A percentile compares a stretch with the other conserved stretches of the same genome.
Conservation (phyloP, 2,329 filamentous ascomycete genomes). For the Penicillium sp. region DNA sequence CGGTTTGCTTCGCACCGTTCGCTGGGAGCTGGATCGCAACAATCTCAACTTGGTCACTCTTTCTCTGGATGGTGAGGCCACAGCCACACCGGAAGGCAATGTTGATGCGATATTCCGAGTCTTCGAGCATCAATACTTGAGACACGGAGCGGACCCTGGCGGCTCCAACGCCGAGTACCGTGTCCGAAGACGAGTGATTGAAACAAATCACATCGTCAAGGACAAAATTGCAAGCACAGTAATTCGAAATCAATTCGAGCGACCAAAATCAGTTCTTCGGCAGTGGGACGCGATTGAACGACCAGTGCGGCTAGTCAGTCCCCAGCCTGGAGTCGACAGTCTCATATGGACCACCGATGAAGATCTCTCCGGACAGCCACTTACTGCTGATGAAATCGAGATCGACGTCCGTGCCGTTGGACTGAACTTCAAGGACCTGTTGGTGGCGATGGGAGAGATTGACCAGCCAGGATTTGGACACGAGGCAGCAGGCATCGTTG, state of each 20-base stretch:
- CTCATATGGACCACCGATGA: constrained; percentile 2
- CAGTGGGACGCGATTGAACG: constrained; percentile 1
- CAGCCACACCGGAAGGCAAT: background rate
- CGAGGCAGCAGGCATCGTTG: background rate
- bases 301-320: background rate
- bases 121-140: background rate
- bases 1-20: background rate
- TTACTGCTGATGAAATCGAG: constrained; percentile 28
- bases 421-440: constrained; percentile 25
- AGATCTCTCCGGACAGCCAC: background rate
- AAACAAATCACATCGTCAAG: background rate
- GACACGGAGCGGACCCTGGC: background rate
- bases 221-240: background rate
- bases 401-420: constrained; percentile 29
- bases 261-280: background rate
- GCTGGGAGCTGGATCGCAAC: background rate
- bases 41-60: background rate
- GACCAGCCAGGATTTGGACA: constrained; percentile 38
- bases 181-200: background rate
- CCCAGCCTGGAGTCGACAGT: background rate
- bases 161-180: background rate
- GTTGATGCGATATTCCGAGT: background rate
- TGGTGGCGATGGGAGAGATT: constrained; percentile 25
- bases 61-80: background rate
- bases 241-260: background rate